Evolutionary conservation across 148 eudicot genomes (phyloP).

Genomic region (Gaultheria prostrata): DNA sequence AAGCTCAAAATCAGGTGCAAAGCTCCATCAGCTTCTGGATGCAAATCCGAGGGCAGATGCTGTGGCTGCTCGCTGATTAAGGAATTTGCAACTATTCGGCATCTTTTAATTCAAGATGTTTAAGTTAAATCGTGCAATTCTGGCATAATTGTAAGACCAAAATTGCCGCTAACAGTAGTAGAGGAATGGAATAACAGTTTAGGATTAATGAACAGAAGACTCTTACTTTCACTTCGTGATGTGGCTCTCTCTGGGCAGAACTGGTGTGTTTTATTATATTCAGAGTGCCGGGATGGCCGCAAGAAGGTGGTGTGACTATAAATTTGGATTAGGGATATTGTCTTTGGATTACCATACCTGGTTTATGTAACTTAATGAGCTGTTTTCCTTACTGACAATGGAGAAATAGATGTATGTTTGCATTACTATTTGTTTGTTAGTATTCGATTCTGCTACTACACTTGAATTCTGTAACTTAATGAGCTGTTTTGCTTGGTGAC

Average conservation of each 20-base stretch:
- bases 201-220: slow-evolving; percentile 13
- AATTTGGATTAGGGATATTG: slow-evolving; percentile 15
- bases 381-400: neutral
- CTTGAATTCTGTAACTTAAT: too few species aligned
- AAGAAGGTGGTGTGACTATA: slow-evolving; percentile 1
- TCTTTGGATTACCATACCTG: neutral
- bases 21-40: slow-evolving; percentile 78
- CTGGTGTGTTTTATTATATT: slow-evolving; percentile 53
- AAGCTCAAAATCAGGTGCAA: slow-evolving; percentile 55
- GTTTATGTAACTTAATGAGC: slow-evolving; percentile 8
- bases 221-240: slow-evolving; percentile 24
- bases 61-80: slow-evolving; percentile 73
- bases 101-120: slow-evolving; percentile 12
- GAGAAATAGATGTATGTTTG: neutral
- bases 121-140: slow-evolving; percentile 37
- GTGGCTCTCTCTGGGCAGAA: slow-evolving; percentile 40
- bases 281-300: slow-evolving; percentile 33
- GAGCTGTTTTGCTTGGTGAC: too few species aligned
- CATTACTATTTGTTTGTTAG: neutral
- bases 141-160: slow-evolving; percentile 65
- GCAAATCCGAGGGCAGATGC: slow-evolving; percentile 68
- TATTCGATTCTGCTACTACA: neutral
- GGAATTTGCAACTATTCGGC: neutral
- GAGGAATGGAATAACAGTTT: slow-evolving; percentile 18
- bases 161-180: slow-evolving; percentile 53